Evolutionary conservation across 257 asterid genomes (phyloP).

Genomic region (Solanum arcanum): DNA sequence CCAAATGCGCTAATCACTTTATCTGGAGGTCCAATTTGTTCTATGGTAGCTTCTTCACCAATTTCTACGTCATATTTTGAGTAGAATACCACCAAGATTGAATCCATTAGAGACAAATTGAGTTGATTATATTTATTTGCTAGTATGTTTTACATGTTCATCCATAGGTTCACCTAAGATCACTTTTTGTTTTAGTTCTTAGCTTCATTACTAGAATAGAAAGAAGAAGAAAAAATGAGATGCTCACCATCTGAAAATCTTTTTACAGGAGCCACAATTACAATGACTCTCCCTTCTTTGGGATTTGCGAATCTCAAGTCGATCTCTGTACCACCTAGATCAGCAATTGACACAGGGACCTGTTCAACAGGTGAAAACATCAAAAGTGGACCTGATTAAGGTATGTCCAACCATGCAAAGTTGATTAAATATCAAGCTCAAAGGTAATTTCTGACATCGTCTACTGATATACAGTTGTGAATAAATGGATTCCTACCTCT

Average conservation of each 20-base stretch:
- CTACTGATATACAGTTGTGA: not conserved
- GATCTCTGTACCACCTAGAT: constrained; percentile 94
- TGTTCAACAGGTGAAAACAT: constrained; percentile 8
- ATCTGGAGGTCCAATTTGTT: constrained; percentile 76
- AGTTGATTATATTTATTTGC: not conserved
- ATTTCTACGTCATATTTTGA: constrained; percentile 31
- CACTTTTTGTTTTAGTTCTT: not conserved
- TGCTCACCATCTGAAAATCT: constrained; percentile 73
- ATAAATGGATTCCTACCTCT: constrained; percentile 35
- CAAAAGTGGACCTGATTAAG: not conserved
- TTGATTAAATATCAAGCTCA: not conserved
- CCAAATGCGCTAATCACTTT: constrained; percentile 90
- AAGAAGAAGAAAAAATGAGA: not conserved
- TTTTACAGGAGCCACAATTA: constrained; percentile 81
- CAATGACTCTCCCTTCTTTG: constrained; percentile 68
- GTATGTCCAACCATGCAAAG: not conserved
- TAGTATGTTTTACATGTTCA: not conserved
- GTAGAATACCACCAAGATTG: constrained; percentile 1
- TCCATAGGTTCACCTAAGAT: not conserved
- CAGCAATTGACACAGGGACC: constrained; percentile 99
- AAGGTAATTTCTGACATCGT: not conserved
- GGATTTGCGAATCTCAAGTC: constrained; percentile 83
- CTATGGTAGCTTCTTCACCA: constrained; percentile 72
- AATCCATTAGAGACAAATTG: not conserved
- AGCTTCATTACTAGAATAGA: not conserved